Percentiles rank a stretch among this genome's conserved stretches.
Evolutionary conservation across 2,329 filamentous ascomycete species (phyloP).

Genomic region (Didymella exigua): DNA sequence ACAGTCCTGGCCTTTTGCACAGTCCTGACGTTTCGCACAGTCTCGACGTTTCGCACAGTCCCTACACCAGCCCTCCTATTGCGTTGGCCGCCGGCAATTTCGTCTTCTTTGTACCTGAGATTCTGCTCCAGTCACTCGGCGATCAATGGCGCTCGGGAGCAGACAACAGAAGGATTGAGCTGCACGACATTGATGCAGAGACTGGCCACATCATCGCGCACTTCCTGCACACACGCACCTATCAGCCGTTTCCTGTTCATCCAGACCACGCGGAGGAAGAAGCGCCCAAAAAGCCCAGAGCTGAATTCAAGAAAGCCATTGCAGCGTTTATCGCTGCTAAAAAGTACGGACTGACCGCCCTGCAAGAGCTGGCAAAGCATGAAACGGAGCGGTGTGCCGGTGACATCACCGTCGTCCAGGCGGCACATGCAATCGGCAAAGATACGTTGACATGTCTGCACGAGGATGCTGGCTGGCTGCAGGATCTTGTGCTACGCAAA

Average conservation of each 20-base stretch:
- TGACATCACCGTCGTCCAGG: background rate
- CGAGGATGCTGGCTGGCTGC: background rate
- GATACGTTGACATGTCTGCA: background rate
- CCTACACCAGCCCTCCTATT: background rate
- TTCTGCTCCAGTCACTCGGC: background rate
- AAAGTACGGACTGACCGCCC: background rate
- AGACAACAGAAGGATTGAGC: background rate
- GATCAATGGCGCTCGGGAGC: background rate
- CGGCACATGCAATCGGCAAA: background rate
- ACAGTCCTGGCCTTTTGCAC: too few relatives aligned
- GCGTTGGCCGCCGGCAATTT: background rate
- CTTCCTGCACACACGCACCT: constrained; percentile 31
- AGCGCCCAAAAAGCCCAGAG: background rate
- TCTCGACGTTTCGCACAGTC: too few relatives aligned
- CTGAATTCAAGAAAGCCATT: background rate
- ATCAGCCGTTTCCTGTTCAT: constrained; percentile 26
- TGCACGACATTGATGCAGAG: constrained; percentile 19
- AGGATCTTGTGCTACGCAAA: constrained; percentile 1
- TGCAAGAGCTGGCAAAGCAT: background rate
- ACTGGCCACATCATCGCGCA: constrained; percentile 30
- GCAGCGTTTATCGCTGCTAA: background rate
- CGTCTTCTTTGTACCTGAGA: background rate
- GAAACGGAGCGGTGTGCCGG: background rate
- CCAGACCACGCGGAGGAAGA: background rate
- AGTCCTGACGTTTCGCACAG: too few relatives aligned